These are phyloP conservation scores for Ustilago crameri DNA, from an alignment of 1,284 basidiomycete genomes.

Conservation along the genomic window DNA sequence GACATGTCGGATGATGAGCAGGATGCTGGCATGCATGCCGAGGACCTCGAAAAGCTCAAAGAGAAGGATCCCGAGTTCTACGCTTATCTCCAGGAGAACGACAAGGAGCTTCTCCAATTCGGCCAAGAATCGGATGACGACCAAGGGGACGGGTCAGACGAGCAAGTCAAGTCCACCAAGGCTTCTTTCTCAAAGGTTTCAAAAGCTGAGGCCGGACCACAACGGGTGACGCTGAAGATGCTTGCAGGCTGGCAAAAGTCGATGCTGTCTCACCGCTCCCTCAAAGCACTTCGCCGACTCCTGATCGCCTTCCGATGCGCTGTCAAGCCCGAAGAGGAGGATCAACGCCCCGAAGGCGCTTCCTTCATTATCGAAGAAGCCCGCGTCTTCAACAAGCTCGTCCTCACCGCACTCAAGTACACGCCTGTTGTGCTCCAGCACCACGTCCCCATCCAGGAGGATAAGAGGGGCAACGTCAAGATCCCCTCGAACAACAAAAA, in stretches of 20 bases:
- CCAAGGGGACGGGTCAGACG: constrained; percentile 48
- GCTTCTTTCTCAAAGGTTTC: constrained; percentile 26
- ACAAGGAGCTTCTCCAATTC: constrained; percentile 87
- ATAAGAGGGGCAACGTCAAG: constrained; percentile 64
- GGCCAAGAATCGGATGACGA: constrained; percentile 69
- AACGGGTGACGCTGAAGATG: constrained; percentile 77
- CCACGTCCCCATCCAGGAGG: constrained; percentile 84
- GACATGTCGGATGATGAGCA: constrained; percentile 56
- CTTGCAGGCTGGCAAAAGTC: constrained; percentile 87
- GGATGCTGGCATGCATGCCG: constrained; percentile 72
- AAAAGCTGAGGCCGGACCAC: constrained; percentile 30
- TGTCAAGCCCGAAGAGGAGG: constrained; percentile 58
- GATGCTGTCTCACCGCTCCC: constrained; percentile 86
- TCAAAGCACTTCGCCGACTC: constrained; percentile 84
- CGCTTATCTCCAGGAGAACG: constrained; percentile 97
- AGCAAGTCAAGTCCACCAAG: constrained; percentile 23
- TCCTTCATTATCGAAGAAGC: constrained; percentile 61
- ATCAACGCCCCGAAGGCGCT: constrained; percentile 38
- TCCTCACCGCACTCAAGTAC: constrained; percentile 87
- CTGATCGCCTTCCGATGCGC: constrained; percentile 71
- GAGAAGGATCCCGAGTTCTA: constrained; percentile 98
- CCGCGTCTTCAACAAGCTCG: constrained; percentile 82
- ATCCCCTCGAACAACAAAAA: constrained; percentile 70
- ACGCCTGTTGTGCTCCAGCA: constrained; percentile 88
- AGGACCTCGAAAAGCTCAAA: constrained; percentile 87